Evolutionary conservation across 2,329 filamentous ascomycete species (phyloP).

Genomic region (Lachnellula subtilissima): DNA sequence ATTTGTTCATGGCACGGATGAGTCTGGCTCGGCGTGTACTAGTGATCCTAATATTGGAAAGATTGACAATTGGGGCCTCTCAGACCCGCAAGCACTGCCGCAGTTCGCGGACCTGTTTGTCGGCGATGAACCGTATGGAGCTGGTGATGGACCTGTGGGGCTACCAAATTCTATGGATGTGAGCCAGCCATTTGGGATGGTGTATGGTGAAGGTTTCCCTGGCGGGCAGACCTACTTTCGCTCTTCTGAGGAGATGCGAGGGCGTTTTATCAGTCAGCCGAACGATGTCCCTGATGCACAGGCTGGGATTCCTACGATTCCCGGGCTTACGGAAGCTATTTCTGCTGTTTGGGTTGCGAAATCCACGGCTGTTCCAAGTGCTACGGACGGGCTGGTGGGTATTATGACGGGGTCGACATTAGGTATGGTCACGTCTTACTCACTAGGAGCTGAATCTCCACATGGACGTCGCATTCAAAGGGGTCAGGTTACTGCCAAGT

Average conservation of each 20-base stretch:
- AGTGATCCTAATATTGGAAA: slow-evolving; percentile 76
- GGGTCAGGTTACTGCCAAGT: slow-evolving; percentile 80
- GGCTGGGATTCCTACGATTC: slow-evolving; percentile 72
- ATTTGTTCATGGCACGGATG: slow-evolving; percentile 78
- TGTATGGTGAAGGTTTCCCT: slow-evolving; percentile 82
- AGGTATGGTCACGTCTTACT: slow-evolving; percentile 78
- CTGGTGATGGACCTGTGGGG: slow-evolving; percentile 73
- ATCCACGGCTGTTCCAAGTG: slow-evolving; percentile 62
- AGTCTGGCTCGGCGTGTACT: slow-evolving; percentile 70
- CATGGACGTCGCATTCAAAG: slow-evolving; percentile 60
- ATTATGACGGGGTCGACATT: slow-evolving; percentile 80
- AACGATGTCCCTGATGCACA: slow-evolving; percentile 56
- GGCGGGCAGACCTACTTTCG: slow-evolving; percentile 78
- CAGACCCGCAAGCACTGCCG: slow-evolving; percentile 67
- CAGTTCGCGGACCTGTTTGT: slow-evolving; percentile 76
- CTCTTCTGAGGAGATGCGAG: slow-evolving; percentile 66
- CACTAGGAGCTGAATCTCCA: slow-evolving; percentile 53
- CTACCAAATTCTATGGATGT: slow-evolving; percentile 86
- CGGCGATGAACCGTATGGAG: slow-evolving; percentile 68
- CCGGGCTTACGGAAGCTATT: slow-evolving; percentile 64
- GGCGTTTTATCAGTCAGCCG: slow-evolving; percentile 65
- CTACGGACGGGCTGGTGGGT: slow-evolving; percentile 73
- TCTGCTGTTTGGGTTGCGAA: slow-evolving; percentile 89
- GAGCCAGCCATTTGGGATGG: slow-evolving; percentile 76
- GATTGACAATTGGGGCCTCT: slow-evolving; percentile 75